phyloP scores from a whole-genome alignment of 1,139 yeast genomes.

The Debaryomycetaceae sp. region DNA sequence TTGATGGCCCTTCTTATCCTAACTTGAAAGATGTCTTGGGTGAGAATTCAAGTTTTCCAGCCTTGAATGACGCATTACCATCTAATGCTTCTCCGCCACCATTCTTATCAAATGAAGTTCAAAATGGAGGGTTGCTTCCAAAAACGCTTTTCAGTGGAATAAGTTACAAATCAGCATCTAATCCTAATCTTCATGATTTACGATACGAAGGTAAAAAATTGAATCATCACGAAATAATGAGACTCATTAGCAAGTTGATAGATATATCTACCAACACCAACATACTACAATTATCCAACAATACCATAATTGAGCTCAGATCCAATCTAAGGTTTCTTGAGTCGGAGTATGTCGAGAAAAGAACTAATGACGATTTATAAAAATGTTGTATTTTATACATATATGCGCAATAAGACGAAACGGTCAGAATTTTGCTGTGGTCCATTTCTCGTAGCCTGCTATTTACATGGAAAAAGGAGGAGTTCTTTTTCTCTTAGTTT shows the following conservation, averaged over 20 bases:
- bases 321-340: conserved; percentile 19
- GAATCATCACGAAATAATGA: conserved; percentile 15
- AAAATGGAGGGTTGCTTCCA: conserved; percentile 3
- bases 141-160: conserved; percentile 11
- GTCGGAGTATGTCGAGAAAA: conserved; percentile 6
- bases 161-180: conserved; percentile 12
- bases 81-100: conserved; percentile 14
- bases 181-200: conserved; percentile 4
- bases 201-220: conserved; percentile 4
- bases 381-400: not conserved
- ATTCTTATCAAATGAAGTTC: conserved; percentile 1
- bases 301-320: conserved; percentile 27
- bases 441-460: not conserved
- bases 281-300: conserved; percentile 19
- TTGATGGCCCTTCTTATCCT: not conserved
- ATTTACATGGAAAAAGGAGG: not conserved
- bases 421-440: no score
- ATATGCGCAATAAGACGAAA: not conserved
- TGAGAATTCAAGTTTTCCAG: conserved; percentile 1
- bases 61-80: conserved; percentile 15
- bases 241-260: conserved; percentile 18
- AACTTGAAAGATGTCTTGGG: not conserved
- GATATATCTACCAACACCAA: conserved; percentile 19
- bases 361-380: not conserved
- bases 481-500: no score